Conservation (phyloP, 2,329 filamentous ascomycete species). For the Ceratocystis huliohia region DNA sequence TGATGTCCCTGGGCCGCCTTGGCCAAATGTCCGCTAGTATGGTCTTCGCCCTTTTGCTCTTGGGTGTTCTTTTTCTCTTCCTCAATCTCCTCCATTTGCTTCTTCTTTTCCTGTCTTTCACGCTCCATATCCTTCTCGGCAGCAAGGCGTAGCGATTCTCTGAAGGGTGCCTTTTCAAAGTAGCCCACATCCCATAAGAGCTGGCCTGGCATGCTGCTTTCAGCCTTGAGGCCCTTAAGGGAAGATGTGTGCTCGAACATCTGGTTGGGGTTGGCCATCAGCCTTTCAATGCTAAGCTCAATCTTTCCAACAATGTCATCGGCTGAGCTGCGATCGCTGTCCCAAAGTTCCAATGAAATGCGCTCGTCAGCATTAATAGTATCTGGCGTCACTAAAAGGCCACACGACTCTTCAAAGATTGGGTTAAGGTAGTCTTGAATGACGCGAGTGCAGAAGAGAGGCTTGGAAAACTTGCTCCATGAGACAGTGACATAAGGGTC, state of each 20-base stretch:
- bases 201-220: conserved; percentile 80
- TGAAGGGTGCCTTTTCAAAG: conserved; percentile 82
- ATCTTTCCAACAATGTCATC: conserved; percentile 94
- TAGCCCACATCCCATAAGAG: conserved; percentile 94
- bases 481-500: conserved; percentile 92
- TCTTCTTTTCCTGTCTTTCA: conserved; percentile 18
- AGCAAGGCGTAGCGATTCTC: conserved; percentile 61
- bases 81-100: conserved; percentile 11
- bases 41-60: background rate
- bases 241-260: conserved; percentile 86
- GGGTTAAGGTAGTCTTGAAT: conserved; percentile 92
- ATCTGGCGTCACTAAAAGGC: conserved; percentile 74
- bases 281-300: conserved; percentile 83
- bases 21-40: background rate
- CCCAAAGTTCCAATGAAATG: conserved; percentile 88
- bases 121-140: conserved; percentile 52
- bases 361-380: conserved; percentile 90
- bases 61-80: conserved; percentile 3
- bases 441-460: conserved; percentile 92
- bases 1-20: conserved; percentile 8
- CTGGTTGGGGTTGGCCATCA: conserved; percentile 80
- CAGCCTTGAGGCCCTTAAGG: conserved; percentile 68
- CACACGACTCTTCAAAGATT: conserved; percentile 77
- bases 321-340: conserved; percentile 80
- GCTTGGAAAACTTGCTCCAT: conserved; percentile 94